A percentile compares a stretch with the other conserved stretches of the same genome.
phyloP scores from a whole-genome alignment of 2,329 filamentous ascomycete species.

The Aspergillus fischeri region DNA sequence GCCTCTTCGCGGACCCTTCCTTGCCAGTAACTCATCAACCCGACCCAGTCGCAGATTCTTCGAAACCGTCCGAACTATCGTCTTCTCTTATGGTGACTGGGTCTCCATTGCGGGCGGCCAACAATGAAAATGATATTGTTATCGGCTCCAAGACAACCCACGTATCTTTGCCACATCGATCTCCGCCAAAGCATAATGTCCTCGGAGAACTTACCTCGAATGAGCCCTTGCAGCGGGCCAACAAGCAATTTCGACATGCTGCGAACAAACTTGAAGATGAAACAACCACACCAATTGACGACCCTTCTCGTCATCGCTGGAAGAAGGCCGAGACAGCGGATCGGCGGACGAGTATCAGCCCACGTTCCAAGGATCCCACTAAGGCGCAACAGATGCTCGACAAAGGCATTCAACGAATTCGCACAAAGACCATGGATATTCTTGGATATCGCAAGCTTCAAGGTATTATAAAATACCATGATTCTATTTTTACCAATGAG shows the following conservation, averaged over 20 bases:
- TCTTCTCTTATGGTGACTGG: not conserved
- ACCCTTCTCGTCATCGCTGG: conserved; percentile 28
- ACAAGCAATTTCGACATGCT: conserved; percentile 18
- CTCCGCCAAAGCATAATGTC: conserved; percentile 24
- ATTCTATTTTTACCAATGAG: conserved; percentile 32
- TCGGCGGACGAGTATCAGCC: conserved; percentile 32
- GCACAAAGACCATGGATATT: conserved; percentile 35
- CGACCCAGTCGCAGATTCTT: conserved; percentile 1
- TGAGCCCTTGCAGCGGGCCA: conserved; percentile 28
- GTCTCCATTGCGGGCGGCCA: conserved; percentile 2
- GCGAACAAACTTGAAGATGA: conserved; percentile 14
- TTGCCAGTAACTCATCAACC: not conserved
- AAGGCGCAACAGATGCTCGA: conserved; percentile 37
- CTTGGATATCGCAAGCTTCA: conserved; percentile 43
- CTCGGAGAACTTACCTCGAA: conserved; percentile 39
- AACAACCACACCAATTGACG: conserved; percentile 14
- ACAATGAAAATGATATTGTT: conserved; percentile 23
- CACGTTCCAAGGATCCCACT: conserved; percentile 35
- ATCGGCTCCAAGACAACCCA: conserved; percentile 12
- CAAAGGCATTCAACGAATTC: conserved; percentile 35
- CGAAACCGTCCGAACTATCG: conserved; percentile 8
- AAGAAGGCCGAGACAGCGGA: conserved; percentile 28
- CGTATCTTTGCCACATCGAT: conserved; percentile 17
- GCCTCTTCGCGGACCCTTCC: not conserved
- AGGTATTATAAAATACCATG: conserved; percentile 35